A percentile compares a stretch with the other conserved stretches of the same genome.
These are phyloP conservation scores for Hypoxylon sp. DNA, from an alignment of 2,329 filamentous ascomycete genomes.

Conservation along the genomic window DNA sequence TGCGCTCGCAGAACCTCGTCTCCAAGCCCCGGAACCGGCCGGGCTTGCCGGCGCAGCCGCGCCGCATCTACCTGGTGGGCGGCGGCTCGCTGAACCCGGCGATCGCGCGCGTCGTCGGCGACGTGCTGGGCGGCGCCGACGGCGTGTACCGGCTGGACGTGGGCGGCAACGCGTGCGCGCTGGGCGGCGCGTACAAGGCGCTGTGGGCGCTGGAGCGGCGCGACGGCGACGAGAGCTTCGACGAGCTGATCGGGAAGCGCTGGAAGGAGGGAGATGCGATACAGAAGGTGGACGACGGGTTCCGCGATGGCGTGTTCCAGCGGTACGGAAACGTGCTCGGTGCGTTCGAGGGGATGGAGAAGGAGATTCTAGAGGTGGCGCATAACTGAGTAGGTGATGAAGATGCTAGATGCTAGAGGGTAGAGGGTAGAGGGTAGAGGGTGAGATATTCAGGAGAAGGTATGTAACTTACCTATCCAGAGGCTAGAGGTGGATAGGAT, in stretches of 20 bases:
- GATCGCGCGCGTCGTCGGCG: slow-evolving; percentile 85
- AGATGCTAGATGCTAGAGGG: neutral
- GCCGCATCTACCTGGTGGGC: slow-evolving; percentile 92
- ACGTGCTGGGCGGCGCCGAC: slow-evolving; percentile 88
- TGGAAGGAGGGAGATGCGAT: slow-evolving; percentile 91
- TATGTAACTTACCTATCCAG: neutral
- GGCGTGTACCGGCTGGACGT: slow-evolving; percentile 95
- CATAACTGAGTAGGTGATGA: slow-evolving; percentile 44
- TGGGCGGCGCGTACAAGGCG: slow-evolving; percentile 95
- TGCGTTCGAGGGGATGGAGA: slow-evolving; percentile 58
- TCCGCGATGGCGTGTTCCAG: slow-evolving; percentile 78
- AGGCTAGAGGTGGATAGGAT: neutral
- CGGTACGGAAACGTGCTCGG: slow-evolving; percentile 80
- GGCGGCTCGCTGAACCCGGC: slow-evolving; percentile 91
- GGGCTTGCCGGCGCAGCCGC: slow-evolving; percentile 81
- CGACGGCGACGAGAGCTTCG: slow-evolving; percentile 77
- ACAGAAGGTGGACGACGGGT: slow-evolving; percentile 84
- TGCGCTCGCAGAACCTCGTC: slow-evolving; percentile 84
- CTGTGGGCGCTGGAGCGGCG: slow-evolving; percentile 86
- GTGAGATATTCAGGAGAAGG: no score
- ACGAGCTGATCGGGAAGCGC: slow-evolving; percentile 83
- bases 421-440: neutral
- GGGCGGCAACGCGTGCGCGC: slow-evolving; percentile 92
- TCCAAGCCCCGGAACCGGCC: slow-evolving; percentile 58
- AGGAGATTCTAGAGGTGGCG: slow-evolving; percentile 47